Conservation (phyloP, 1,284 basidiomycete species). For the Leccinum griseonigrum region DNA sequence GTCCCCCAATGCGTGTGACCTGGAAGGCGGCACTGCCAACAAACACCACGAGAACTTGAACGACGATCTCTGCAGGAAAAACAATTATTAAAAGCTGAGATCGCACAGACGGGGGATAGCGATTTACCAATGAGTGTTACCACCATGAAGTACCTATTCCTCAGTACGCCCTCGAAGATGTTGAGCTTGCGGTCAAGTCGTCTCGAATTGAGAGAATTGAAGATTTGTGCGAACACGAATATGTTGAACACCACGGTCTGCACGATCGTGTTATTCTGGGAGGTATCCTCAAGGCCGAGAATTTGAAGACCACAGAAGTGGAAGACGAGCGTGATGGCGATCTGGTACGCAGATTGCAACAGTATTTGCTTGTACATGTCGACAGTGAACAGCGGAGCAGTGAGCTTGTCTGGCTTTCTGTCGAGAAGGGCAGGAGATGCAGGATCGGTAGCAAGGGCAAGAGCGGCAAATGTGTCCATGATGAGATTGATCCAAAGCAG, state of each 20-base stretch:
- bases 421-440: slow-evolving; percentile 81
- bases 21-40: slow-evolving; percentile 91
- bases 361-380: slow-evolving; percentile 96
- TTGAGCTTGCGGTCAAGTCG: slow-evolving; percentile 86
- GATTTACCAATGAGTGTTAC: slow-evolving; percentile 80
- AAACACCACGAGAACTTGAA: slow-evolving; percentile 89
- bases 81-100: neutral
- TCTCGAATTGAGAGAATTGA: slow-evolving; percentile 92
- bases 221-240: slow-evolving; percentile 96
- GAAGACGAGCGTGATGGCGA: slow-evolving; percentile 81
- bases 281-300: slow-evolving; percentile 53
- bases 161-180: slow-evolving; percentile 81
- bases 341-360: slow-evolving; percentile 89
- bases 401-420: slow-evolving; percentile 88
- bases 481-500: slow-evolving; percentile 97
- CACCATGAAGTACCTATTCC: slow-evolving; percentile 85
- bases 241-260: slow-evolving; percentile 94
- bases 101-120: neutral
- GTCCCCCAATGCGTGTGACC: slow-evolving; percentile 76
- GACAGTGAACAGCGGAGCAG: slow-evolving; percentile 84
- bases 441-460: slow-evolving; percentile 95
- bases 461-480: slow-evolving; percentile 98
- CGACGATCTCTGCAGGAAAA: slow-evolving; percentile 65
- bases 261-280: slow-evolving; percentile 52
- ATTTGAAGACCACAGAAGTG: slow-evolving; percentile 83